Conservation (phyloP, 1,139 yeast species). For the Meyerozyma elateridarum region DNA sequence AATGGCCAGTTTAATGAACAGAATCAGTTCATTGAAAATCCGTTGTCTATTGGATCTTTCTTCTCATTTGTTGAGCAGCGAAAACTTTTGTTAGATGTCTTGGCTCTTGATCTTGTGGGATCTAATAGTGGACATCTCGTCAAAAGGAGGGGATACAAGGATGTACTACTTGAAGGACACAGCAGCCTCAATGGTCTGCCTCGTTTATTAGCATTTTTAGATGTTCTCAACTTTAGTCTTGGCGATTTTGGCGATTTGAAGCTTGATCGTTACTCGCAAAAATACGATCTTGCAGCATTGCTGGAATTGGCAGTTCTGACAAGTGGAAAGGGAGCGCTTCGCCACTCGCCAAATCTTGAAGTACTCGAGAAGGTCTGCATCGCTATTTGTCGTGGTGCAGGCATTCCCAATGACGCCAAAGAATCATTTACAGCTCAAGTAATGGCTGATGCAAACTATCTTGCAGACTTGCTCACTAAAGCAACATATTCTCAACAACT, state of each 20-base stretch:
- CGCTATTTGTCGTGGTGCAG: constrained; percentile 20
- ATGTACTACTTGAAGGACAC: constrained; percentile 46
- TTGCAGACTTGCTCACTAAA: constrained; percentile 37
- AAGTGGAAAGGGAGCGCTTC: not conserved
- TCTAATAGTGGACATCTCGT: constrained; percentile 48
- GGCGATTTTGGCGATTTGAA: constrained; percentile 34
- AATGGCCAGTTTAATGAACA: constrained; percentile 29
- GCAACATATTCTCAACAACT: constrained; percentile 42
- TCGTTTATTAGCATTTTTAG: constrained; percentile 62
- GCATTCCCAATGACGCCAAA: constrained; percentile 16
- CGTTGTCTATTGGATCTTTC: constrained; percentile 46
- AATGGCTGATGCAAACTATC: constrained; percentile 23
- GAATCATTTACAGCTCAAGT: constrained; percentile 22
- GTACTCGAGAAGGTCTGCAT: constrained; percentile 22
- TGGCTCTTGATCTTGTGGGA: constrained; percentile 70
- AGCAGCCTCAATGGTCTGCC: constrained; percentile 52
- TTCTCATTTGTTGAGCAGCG: constrained; percentile 61
- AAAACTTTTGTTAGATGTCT: constrained; percentile 55
- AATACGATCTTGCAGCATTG: constrained; percentile 28
- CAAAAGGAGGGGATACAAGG: constrained; percentile 50
- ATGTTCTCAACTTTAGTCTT: constrained; percentile 56
- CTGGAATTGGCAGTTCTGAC: constrained; percentile 7
- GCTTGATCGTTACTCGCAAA: constrained; percentile 36
- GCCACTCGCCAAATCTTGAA: constrained; percentile 15
- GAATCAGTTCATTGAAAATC: constrained; percentile 32